phyloP scores from a whole-genome alignment of 768 basidiomycete genomes.

The Phlebiopsis flavidoalba region DNA sequence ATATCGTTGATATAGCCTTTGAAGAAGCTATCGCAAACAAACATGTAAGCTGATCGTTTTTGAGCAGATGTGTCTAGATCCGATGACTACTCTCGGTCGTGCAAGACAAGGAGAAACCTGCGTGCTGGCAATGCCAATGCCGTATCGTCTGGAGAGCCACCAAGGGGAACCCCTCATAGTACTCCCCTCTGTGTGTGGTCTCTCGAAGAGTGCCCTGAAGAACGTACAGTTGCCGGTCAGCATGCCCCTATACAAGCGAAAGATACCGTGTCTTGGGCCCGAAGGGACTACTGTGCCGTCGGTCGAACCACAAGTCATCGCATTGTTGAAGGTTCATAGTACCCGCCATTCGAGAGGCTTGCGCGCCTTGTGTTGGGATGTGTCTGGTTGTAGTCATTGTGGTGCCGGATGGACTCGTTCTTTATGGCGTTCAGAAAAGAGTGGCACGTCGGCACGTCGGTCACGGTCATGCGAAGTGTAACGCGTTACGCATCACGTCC shows the following conservation, averaged over 20 bases:
- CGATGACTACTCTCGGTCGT: neutral
- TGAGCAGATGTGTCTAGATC: neutral
- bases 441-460: too few species aligned
- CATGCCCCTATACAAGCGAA: conserved; percentile 70
- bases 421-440: too few species aligned
- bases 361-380: too few species aligned
- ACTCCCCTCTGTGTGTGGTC: neutral
- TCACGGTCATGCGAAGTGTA: too few species aligned
- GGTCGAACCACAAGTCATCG: conserved; percentile 62
- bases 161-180: neutral
- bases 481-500: too few species aligned
- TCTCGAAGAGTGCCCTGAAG: conserved; percentile 64
- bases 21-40: neutral
- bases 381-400: too few species aligned
- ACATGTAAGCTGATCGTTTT: neutral
- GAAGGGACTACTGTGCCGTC: conserved; percentile 70
- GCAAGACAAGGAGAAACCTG: neutral
- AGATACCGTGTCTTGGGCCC: conserved; percentile 59
- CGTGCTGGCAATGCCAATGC: neutral
- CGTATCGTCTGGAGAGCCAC: neutral
- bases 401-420: too few species aligned
- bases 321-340: conserved; percentile 26
- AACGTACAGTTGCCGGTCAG: conserved; percentile 62
- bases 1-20: neutral
- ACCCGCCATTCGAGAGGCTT: too few species aligned